These are phyloP conservation scores for Cyclotella choctawhatcheeana DNA, from an alignment of 108 stramenopile genomes.

Conservation along the genomic window DNA sequence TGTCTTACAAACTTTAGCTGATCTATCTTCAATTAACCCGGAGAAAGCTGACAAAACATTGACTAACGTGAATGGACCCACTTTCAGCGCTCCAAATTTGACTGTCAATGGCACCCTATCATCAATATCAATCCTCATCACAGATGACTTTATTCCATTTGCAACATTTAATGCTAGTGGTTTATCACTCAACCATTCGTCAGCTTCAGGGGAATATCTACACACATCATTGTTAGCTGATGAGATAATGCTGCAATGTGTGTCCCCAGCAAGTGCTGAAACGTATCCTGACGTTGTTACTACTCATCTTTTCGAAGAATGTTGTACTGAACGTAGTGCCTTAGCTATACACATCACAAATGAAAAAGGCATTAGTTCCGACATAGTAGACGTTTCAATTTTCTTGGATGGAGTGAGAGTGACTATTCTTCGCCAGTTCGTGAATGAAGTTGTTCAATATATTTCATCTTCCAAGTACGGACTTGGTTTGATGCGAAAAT, in stretches of 20 bases:
- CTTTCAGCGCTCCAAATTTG: background rate
- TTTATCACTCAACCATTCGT: constrained; percentile 17
- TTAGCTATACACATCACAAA: constrained; percentile 23
- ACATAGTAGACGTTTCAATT: constrained; percentile 31
- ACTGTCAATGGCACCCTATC: constrained; percentile 27
- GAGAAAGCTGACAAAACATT: too few relatives aligned
- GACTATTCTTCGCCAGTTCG: constrained; percentile 58
- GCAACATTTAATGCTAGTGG: constrained; percentile 12
- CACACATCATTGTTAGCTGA: constrained; percentile 19
- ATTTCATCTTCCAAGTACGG: constrained; percentile 67
- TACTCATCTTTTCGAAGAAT: constrained; percentile 26
- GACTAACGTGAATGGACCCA: too few relatives aligned
- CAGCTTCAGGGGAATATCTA: background rate
- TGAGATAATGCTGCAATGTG: constrained; percentile 29
- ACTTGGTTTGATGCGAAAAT: constrained; percentile 45
- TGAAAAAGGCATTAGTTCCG: constrained; percentile 15
- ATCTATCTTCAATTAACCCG: constrained; percentile 1
- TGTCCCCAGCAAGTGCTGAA: constrained; percentile 22
- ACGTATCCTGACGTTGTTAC: constrained; percentile 57
- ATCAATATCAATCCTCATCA: constrained; percentile 19
- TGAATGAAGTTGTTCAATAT: constrained; percentile 76
- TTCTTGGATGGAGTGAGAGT: constrained; percentile 57
- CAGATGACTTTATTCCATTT: constrained; percentile 44
- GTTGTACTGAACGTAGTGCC: constrained; percentile 23
- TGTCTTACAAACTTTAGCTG: background rate